These are phyloP conservation scores for Alternaria arborescens DNA, from an alignment of 2,329 filamentous ascomycete species.

Conservation along the genomic window DNA sequence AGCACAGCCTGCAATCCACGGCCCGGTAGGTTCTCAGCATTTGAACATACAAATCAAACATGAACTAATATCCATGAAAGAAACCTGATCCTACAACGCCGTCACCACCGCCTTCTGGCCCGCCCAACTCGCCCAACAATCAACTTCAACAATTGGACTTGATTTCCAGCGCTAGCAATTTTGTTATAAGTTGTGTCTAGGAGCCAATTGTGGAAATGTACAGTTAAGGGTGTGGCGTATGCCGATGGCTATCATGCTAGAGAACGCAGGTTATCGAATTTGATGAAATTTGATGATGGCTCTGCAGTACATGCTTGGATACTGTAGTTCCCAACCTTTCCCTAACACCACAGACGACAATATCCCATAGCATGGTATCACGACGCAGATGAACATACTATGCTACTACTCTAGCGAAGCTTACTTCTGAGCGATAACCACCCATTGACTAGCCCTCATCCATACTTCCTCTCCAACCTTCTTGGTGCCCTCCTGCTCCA, in stretches of 20 bases:
- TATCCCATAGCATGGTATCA: background rate
- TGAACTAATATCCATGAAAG: background rate
- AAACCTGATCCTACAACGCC: background rate
- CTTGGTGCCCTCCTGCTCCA: slow-evolving; percentile 29
- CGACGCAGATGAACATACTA: background rate
- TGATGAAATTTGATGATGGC: background rate
- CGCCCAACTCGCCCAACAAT: slow-evolving; percentile 1
- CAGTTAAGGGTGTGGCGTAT: too few relatives aligned
- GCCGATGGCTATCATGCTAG: background rate
- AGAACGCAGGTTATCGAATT: background rate
- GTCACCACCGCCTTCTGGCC: background rate
- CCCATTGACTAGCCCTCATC: slow-evolving; percentile 44
- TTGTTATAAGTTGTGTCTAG: background rate
- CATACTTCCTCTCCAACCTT: slow-evolving; percentile 32
- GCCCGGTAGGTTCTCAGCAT: background rate
- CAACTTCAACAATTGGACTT: background rate
- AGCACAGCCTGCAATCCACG: background rate
- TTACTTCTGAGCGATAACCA: slow-evolving; percentile 37
- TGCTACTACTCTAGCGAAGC: background rate
- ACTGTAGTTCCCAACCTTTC: background rate
- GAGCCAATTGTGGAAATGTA: background rate
- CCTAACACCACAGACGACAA: background rate
- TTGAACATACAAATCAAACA: accelerated
- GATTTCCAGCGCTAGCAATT: too few relatives aligned
- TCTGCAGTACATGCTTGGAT: background rate